Evolutionary conservation across 2,329 filamentous ascomycete genomes (phyloP), one percentile per base, ranked within the genome.

Genomic region (Massarina eburnea): DNA sequence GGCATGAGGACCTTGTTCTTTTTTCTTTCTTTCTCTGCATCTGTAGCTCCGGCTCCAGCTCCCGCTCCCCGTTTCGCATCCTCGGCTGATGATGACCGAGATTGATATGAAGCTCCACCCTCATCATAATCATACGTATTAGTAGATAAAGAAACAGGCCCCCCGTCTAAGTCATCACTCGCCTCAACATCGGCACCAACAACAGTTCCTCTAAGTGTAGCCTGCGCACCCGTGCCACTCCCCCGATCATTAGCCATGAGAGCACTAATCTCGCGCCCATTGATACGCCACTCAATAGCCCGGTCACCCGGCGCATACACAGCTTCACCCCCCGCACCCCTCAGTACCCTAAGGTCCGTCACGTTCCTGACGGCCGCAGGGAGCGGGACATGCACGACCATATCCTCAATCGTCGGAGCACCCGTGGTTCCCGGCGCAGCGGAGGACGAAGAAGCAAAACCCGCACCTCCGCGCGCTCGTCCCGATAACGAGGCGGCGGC

Each of bases 211-310:
- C 88, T 82, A 32, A 97, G 76, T 1, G 83, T 86, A 42, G 90
- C 90, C 43, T 82, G 83, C 1, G 85, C 80, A 14, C 80, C 79
- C 2, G 87, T 79, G 1, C 80, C 79, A 0, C 66, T 70, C 14
- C 68, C 67, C 10, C 67, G 64, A 38, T 68, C 61, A 17, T 62
- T 59, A 3, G 67, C 50, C 52, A 71, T 66, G 40, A 74, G 60
- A 0, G 37, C 37, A 1, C 82, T 79, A 2, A 91, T 78, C 45
- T 95, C 91, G 71, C 90, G 91, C 19, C 82, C 80, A 1, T 85
- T 82, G 32, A 97, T 83, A 46, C 84, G 81, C 92, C 92, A 97
- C 68, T 95, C 88, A 8, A 96, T 76, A 1, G 80, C 69, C 37
- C 80, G 80, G 40, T 89, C 89, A 2, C 83, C 84, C 0, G 87